phyloP scores from a whole-genome alignment of 2,329 filamentous ascomycete genomes.

The Daldinia sp. region DNA sequence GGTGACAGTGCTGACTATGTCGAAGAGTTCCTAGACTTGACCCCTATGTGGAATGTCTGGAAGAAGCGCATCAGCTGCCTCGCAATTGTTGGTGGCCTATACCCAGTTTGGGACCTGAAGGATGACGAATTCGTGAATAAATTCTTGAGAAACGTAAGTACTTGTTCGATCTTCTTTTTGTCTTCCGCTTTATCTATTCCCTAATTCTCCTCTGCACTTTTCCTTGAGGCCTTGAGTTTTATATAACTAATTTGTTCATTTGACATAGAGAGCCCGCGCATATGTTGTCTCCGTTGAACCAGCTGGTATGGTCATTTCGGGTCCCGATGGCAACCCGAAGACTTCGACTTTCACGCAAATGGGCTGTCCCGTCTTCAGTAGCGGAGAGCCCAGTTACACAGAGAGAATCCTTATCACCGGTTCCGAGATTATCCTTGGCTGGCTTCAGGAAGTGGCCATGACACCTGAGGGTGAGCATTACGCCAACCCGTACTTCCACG shows the following conservation, averaged over 20 bases:
- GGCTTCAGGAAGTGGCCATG: conserved; percentile 67
- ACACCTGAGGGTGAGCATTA: conserved; percentile 54
- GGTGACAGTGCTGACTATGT: conserved; percentile 73
- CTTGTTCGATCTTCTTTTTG: background rate
- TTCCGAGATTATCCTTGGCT: conserved; percentile 67
- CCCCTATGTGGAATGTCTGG: conserved; percentile 64
- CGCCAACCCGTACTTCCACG: conserved; percentile 56
- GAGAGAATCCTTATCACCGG: conserved; percentile 73
- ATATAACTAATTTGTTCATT: background rate
- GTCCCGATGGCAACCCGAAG: conserved; percentile 61
- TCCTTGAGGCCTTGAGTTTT: background rate
- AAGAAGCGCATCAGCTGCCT: conserved; percentile 61
- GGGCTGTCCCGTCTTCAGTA: conserved; percentile 77
- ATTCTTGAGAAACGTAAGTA: conserved; percentile 65
- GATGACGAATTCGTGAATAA: conserved; percentile 57
- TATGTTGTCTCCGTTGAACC: conserved; percentile 69
- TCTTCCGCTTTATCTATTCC: conserved; percentile 2
- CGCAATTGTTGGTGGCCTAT: conserved; percentile 63
- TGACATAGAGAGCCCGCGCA: conserved; percentile 66
- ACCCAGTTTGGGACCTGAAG: conserved; percentile 55
- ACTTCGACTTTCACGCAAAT: conserved; percentile 57
- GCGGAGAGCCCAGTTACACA: conserved; percentile 68
- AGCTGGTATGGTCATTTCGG: conserved; percentile 65
- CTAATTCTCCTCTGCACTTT: conserved; percentile 34
- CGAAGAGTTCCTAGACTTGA: conserved; percentile 68